phyloP scores from a whole-genome alignment of 2,329 filamentous ascomycete species.

The Xylaria sp. region DNA sequence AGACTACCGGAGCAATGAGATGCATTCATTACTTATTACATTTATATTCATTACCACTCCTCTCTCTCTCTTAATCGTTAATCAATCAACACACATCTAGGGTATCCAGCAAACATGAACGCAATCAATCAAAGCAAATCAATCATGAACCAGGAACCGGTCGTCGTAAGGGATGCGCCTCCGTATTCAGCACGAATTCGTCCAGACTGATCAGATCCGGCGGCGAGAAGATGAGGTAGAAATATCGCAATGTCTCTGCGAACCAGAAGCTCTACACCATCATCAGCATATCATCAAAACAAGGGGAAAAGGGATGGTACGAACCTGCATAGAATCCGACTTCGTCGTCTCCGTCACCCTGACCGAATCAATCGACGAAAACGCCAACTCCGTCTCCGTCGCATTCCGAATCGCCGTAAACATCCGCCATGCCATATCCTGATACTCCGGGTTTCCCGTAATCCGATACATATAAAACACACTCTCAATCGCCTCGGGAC shows the following conservation, averaged over 20 bases:
- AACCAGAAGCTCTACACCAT: slow-evolving; percentile 57
- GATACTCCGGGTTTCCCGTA: slow-evolving; percentile 43
- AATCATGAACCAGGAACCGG: slow-evolving; percentile 3
- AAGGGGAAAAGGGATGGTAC: slow-evolving; percentile 1
- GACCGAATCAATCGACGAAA: slow-evolving; percentile 45
- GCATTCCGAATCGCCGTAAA: slow-evolving; percentile 42
- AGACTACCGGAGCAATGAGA: background rate
- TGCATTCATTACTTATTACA: background rate
- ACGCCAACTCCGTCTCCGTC: slow-evolving; percentile 43
- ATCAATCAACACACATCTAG: too few relatives aligned
- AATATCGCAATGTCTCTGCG: slow-evolving; percentile 55
- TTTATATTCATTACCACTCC: background rate
- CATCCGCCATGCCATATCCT: slow-evolving; percentile 50
- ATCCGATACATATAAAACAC: slow-evolving; percentile 51
- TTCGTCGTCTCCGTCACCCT: slow-evolving; percentile 42
- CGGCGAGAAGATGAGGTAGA: slow-evolving; percentile 37
- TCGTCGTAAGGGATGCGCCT: slow-evolving; percentile 35
- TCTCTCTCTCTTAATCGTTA: background rate
- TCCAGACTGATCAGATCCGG: slow-evolving; percentile 52
- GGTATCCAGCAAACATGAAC: background rate
- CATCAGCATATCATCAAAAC: background rate
- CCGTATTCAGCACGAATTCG: slow-evolving; percentile 49
- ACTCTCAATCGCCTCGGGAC: slow-evolving; percentile 49
- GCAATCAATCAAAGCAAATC: background rate
- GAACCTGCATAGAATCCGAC: slow-evolving; percentile 28